Conservation (phyloP, 495 filamentous ascomycete genomes). For the Neurospora sp. region DNA sequence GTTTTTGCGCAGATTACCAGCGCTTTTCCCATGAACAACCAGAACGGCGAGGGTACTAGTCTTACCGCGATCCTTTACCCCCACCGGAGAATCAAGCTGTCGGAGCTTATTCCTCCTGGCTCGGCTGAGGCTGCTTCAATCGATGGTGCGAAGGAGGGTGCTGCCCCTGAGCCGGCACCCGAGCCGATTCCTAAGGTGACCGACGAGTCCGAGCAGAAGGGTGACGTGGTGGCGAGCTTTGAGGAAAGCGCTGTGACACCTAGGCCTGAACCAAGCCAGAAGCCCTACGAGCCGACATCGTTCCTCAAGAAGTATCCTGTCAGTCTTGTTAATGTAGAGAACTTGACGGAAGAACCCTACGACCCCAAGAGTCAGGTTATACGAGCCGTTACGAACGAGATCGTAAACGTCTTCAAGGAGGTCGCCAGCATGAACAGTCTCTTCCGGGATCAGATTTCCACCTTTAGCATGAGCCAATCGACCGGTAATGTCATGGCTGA, state of each 20-base stretch:
- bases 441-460: constrained; percentile 96
- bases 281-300: constrained; percentile 75
- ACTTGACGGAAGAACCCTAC: constrained; percentile 74
- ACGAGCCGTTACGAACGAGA: constrained; percentile 87
- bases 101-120: constrained; percentile 60
- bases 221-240: constrained; percentile 94
- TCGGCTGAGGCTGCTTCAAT: constrained; percentile 18
- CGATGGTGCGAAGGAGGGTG: constrained; percentile 20
- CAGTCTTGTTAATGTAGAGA: constrained; percentile 89
- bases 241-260: constrained; percentile 60
- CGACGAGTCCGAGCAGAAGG: constrained; percentile 48
- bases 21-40: constrained; percentile 60
- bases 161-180: constrained; percentile 37
- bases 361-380: constrained; percentile 83
- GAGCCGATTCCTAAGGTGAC: constrained; percentile 42
- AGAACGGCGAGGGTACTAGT: constrained; percentile 59
- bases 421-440: constrained; percentile 85
- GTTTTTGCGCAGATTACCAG: constrained; percentile 98
- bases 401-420: constrained; percentile 96
- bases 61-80: constrained; percentile 92
- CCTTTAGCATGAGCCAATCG: constrained; percentile 91
- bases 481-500: constrained; percentile 91
- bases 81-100: constrained; percentile 87
- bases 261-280: constrained; percentile 34
- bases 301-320: constrained; percentile 87